Evolutionary conservation across 441 rosid genomes (phyloP).

Genomic region (Aquilaria agallochum): DNA sequence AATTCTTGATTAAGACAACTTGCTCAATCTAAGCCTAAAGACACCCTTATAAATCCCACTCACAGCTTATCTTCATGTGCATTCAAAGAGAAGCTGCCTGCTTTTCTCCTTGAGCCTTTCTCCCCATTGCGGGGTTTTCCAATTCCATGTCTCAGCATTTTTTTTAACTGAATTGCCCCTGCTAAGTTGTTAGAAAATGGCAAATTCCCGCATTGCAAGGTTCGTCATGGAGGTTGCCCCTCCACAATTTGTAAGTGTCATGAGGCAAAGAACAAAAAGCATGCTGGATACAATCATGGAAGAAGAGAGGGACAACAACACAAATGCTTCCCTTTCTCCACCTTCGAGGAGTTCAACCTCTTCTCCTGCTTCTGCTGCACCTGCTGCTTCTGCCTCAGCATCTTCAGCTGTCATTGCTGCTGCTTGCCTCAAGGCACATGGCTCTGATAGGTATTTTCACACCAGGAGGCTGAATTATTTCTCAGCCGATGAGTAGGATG

Average conservation of each 20-base stretch:
- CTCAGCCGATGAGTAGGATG: conserved; percentile 29
- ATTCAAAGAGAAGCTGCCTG: conserved; percentile 18
- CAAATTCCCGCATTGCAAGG: conserved; percentile 64
- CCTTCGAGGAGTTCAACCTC: conserved; percentile 20
- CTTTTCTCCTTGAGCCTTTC: background rate
- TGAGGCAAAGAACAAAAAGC: conserved; percentile 65
- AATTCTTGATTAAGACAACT: conserved; percentile 26
- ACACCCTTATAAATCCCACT: conserved; percentile 31
- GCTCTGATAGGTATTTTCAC: conserved; percentile 32
- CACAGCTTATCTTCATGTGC: conserved; percentile 15
- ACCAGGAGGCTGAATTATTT: conserved; percentile 34
- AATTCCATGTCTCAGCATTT: background rate
- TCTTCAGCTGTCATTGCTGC: conserved; percentile 6
- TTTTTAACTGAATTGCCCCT: background rate
- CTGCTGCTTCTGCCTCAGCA: conserved; percentile 7
- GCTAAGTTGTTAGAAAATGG: conserved; percentile 30
- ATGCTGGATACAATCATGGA: conserved; percentile 84
- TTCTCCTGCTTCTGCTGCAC: conserved; percentile 5
- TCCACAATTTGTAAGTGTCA: conserved; percentile 72
- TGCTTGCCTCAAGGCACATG: conserved; percentile 3
- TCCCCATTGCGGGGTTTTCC: background rate
- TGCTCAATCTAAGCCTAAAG: conserved; percentile 23
- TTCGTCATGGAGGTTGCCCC: conserved; percentile 84
- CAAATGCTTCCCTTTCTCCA: conserved; percentile 25
- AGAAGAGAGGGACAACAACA: conserved; percentile 55